phyloP scores from a whole-genome alignment of 2,329 filamentous ascomycete genomes.

The Fusarium oligoseptatum region DNA sequence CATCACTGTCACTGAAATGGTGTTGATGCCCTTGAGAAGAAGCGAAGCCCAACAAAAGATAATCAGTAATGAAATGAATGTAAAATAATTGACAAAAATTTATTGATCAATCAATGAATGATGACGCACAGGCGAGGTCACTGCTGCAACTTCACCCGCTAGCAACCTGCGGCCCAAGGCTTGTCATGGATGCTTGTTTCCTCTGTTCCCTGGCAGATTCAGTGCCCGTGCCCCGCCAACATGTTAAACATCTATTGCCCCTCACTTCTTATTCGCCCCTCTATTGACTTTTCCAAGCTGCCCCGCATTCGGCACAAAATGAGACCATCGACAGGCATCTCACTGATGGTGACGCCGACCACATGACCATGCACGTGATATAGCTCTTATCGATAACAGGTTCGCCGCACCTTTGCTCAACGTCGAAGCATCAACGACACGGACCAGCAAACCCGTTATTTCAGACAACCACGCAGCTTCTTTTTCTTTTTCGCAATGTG shows the following conservation, averaged over 20 bases:
- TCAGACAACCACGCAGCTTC: constrained; percentile 23
- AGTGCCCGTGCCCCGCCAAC: constrained; percentile 39
- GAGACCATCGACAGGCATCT: constrained; percentile 4
- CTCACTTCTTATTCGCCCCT: constrained; percentile 43
- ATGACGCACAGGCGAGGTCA: constrained; percentile 41
- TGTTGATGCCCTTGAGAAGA: constrained; percentile 30
- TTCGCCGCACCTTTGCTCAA: constrained; percentile 34
- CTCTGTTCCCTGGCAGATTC: constrained; percentile 32
- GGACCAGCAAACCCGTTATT: constrained; percentile 32
- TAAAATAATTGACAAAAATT: constrained; percentile 10
- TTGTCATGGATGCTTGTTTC: constrained; percentile 38
- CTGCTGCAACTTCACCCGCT: constrained; percentile 37
- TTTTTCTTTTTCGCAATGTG: constrained; percentile 37
- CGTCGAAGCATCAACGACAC: constrained; percentile 43
- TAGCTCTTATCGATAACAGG: constrained; percentile 40
- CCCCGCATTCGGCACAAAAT: constrained; percentile 37
- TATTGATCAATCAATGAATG: constrained; percentile 16
- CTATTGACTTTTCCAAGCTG: constrained; percentile 35
- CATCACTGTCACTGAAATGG: constrained; percentile 24
- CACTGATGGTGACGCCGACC: constrained; percentile 28
- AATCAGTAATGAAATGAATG: constrained; percentile 9
- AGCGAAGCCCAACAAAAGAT: constrained; percentile 15
- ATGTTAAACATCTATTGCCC: constrained; percentile 34
- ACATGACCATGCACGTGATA: constrained; percentile 38
- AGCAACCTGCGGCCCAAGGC: constrained; percentile 28